Evolutionary conservation across 805 yeast species (phyloP), one percentile per base, ranked within the genome.

Genomic region (Isabelozyma gotoi): DNA sequence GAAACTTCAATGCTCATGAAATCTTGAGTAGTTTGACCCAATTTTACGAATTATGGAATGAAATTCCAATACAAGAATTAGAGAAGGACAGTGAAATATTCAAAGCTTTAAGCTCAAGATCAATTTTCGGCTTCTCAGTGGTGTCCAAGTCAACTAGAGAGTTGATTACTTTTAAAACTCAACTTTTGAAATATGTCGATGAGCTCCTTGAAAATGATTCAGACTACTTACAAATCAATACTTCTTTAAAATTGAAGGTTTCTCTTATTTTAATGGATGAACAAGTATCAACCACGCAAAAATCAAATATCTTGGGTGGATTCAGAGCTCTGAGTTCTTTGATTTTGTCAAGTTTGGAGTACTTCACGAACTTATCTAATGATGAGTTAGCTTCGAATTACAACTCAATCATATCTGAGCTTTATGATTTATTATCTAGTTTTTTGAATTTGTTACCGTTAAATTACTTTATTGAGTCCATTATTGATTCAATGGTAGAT

Each of bases 361-460:
- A 51, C 12, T 67, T 61, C 44, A 48, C 65, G 18, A 34, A 34
- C 10, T 34, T 20, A 15, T 19, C 19, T 12, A 14, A 18, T 16
- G 14, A 18, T 8, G 35, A 33, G n/a, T n/a, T n/a, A 33, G 35
- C 11, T 16, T 11, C 35, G 2, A 33, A 33, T 6, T 14, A 16
- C 14, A 8, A 35, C 6, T 63, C 57, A 24, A 12, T 69, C 65
- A 65, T 73, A 15, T 61, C 57, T 35, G 70, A 68, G 27, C 64
- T 84, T 41, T 80, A 81, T 57, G 73, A 71, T 19, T 63, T 88
- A 40, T 71, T 92, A 49, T 78, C 81, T 27, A 79, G 78, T 50
- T 67, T 84, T 49, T 67, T 92, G 46, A 81, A 81, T 45, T 70
- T 89, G 48, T 69, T 92, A 41, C 97, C 98, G 21, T 77, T 90